A percentile compares a stretch with the other conserved stretches of the same genome.
Evolutionary conservation across 2,329 filamentous ascomycete species (phyloP).

Genomic region (Fusarium nygamai): DNA sequence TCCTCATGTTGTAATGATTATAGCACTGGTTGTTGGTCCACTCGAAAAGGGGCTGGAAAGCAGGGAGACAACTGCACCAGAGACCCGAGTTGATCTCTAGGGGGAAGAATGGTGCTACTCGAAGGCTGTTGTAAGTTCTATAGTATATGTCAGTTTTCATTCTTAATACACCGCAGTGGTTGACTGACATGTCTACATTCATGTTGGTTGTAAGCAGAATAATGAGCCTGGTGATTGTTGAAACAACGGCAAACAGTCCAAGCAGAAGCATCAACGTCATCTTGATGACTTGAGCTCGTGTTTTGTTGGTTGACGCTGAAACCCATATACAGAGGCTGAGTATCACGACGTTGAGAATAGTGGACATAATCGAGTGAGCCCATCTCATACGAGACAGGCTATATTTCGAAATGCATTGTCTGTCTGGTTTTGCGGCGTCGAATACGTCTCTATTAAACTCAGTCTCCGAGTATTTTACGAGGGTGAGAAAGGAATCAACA

Average conservation of each 20-base stretch:
- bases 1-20: constrained; percentile 29
- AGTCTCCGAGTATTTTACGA: not conserved
- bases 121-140: constrained; percentile 52
- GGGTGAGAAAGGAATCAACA: not conserved
- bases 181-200: constrained; percentile 47
- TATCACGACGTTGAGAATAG: constrained; percentile 49
- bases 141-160: not conserved
- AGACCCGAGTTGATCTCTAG: constrained; percentile 55
- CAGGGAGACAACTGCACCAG: constrained; percentile 54
- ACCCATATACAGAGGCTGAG: constrained; percentile 51
- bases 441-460: constrained; percentile 31
- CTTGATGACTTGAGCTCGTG: constrained; percentile 46
- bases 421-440: constrained; percentile 14
- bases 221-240: constrained; percentile 52
- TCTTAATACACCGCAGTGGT: no score
- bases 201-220: constrained; percentile 48
- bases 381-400: constrained; percentile 46
- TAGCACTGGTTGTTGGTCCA: constrained; percentile 12
- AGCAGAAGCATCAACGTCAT: constrained; percentile 51
- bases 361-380: constrained; percentile 45
- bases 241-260: constrained; percentile 50
- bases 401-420: constrained; percentile 28
- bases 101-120: constrained; percentile 52
- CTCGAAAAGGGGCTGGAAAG: constrained; percentile 52
- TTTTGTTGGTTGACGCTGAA: constrained; percentile 50